Evolutionary conservation across 1,139 yeast species (phyloP), one percentile per base, ranked within the genome.

Genomic region (Yamadazyma sp.): DNA sequence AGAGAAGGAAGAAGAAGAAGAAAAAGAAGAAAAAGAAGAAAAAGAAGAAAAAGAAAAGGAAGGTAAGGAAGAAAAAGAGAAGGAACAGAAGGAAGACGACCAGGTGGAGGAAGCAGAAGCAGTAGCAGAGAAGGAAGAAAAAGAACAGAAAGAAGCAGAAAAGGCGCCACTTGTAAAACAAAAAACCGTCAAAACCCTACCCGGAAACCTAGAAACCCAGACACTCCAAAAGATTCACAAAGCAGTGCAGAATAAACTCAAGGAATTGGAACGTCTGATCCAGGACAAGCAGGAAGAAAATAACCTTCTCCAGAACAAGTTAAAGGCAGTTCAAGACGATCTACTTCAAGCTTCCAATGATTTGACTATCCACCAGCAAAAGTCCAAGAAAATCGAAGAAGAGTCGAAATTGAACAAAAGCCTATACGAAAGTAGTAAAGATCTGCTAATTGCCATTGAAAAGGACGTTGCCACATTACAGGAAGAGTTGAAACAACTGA

Each of bases 171-270:
- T n/a, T n/a, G n/a, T n/a, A n/a, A n/a, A n/a, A n/a, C n/a, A n/a
- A n/a, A n/a, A n/a, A n/a, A n/a, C n/a, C n/a, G n/a, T n/a, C n/a
- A n/a, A n/a, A n/a, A n/a, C n/a, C n/a, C n/a, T n/a, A n/a, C n/a
- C n/a, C n/a, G n/a, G n/a, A n/a, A n/a, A n/a, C n/a, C n/a, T n/a
- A 4, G 47, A 44, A 16, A 44, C 47, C 16, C 29, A 23, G 18
- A 35, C 10, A 17, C 28, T 35, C 20, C 23, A 34, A 13, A 37
- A 34, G 29, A 39, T 48, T 7, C 29, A 21, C 20, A 25, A 25
- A 22, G 47, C 43, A 9, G 33, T 47, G 11, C 28, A 41, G 31
- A 21, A 29, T 17, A 37, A 37, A n/a, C 21, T 43, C 22, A 16
- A 33, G 9, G 28, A 33, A 5, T 37, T 40, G 27, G 39, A 41